Evolutionary conservation across 176 grass and related monocot species (phyloP), one percentile per base, ranked within the genome.

Genomic region (Oryza rufipogon): DNA sequence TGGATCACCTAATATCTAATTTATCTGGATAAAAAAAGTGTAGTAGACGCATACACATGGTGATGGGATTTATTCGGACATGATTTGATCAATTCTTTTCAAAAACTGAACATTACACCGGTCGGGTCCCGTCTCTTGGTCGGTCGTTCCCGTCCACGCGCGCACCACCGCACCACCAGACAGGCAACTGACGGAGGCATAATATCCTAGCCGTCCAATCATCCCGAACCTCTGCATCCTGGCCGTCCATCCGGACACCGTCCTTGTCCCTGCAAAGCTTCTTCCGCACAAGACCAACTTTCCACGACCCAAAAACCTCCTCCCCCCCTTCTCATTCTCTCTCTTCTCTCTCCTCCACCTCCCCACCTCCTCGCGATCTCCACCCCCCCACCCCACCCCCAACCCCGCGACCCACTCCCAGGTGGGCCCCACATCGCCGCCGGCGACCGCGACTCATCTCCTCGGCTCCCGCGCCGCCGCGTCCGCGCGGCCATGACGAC

Each of bases 301-400:
- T 92, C 87, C 87, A 83, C 92, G 87, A 68, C 80, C 56, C 70
- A 80, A 87, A 86, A 79, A 81, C 83, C 79, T 51, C 77, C 64
- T 61, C 33, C 81, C 48, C 81, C n/a, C 76, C 36, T 51, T 23
- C 56, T 16, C 41, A 15, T 16, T 68, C 64, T 38, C 73, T 17
- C 22, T 79, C 75, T 81, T 64, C 76, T 60, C 64, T 47, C 74
- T 30, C 34, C 68, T 22, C 51, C 19, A 28, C 81, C 51, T 76
- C 81, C 81, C 44, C 38, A 16, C 44, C 81, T 20, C 77, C 83
- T 81, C 87, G 74, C 80, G 77, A 89, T 91, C 86, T 91, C 86
- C 87, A 70, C 61, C 83, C 48, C 36, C 51, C 86, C 28, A 56
- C 82, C 12, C 39, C 75, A 63, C 33, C 33, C 33, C 33, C 33